Evolutionary conservation across 2,329 filamentous ascomycete species (phyloP).

Genomic region (Epichloe sp.): DNA sequence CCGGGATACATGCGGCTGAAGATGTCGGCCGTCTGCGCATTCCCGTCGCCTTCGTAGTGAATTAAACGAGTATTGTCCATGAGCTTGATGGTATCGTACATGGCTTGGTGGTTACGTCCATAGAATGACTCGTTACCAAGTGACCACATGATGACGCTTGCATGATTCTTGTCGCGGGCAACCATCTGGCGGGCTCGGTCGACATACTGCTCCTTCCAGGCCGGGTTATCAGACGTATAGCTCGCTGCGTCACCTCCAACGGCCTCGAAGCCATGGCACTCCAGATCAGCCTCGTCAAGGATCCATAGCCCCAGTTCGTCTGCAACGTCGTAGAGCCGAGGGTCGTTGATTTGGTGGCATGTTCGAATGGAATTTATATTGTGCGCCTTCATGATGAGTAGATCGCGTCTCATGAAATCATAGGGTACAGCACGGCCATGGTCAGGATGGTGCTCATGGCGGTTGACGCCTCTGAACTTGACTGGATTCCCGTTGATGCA

Average conservation of each 20-base stretch:
- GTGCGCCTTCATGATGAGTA: constrained; percentile 53
- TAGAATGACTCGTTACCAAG: constrained; percentile 62
- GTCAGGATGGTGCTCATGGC: constrained; percentile 56
- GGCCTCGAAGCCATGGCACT: constrained; percentile 37
- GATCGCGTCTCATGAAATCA: constrained; percentile 45
- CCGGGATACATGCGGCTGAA: constrained; percentile 53
- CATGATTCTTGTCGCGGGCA: constrained; percentile 44
- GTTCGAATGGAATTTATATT: constrained; percentile 60
- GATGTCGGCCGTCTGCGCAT: constrained; percentile 47
- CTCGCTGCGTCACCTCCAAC: constrained; percentile 20
- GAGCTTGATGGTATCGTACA: constrained; percentile 49
- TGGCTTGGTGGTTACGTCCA: constrained; percentile 51
- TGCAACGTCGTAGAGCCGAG: constrained; percentile 44
- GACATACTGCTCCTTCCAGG: constrained; percentile 51
- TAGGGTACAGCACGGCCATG: constrained; percentile 49
- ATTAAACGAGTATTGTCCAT: constrained; percentile 44
- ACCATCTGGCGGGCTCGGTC: constrained; percentile 54
- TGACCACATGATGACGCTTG: constrained; percentile 57
- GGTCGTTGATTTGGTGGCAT: constrained; percentile 52
- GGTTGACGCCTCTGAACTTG: constrained; percentile 54
- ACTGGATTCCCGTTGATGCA: constrained; percentile 52
- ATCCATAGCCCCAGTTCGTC: constrained; percentile 53
- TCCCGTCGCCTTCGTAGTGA: constrained; percentile 52
- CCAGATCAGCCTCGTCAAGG: constrained; percentile 43
- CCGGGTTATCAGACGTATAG: constrained; percentile 46